Percentiles rank a stretch among this genome's conserved stretches.
Evolutionary conservation across 2,329 filamentous ascomycete species (phyloP).

Genomic region (Cordyceps cateniannulata): DNA sequence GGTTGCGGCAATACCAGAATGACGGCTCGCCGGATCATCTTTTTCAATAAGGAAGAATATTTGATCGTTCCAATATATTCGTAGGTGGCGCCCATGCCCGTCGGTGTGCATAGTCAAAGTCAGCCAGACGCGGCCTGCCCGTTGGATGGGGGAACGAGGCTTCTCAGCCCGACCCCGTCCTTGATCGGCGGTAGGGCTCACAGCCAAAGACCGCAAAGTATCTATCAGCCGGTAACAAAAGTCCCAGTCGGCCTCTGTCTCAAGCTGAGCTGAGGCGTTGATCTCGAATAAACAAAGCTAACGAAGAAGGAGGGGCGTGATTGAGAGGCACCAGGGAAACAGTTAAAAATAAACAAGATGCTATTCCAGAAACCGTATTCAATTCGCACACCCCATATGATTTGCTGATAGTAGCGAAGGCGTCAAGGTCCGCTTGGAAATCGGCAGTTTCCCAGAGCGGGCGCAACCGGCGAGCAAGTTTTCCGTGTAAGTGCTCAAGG

Average conservation of each 20-base stretch:
- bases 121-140: not conserved
- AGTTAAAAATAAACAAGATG: not conserved
- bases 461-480: not conserved
- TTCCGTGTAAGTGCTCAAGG: not conserved
- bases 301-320: too few species aligned
- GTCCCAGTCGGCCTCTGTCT: too few species aligned
- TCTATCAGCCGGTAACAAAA: too few species aligned
- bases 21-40: not conserved
- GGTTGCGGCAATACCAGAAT: not conserved
- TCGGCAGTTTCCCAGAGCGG: not conserved
- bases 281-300: too few species aligned
- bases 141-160: conserved; percentile 1
- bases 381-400: not conserved
- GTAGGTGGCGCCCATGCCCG: not conserved
- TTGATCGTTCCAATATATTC: not conserved
- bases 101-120: not conserved
- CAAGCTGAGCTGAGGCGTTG: too few species aligned
- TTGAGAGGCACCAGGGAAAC: not conserved
- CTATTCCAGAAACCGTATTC: conserved; percentile 7
- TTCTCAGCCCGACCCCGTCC: not conserved
- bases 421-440: not conserved
- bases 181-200: not conserved
- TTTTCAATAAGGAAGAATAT: not conserved
- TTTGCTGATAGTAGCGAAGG: not conserved
- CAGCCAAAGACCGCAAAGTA: not conserved